phyloP scores from a whole-genome alignment of 441 rosid genomes.

The Brassica hybrid region DNA sequence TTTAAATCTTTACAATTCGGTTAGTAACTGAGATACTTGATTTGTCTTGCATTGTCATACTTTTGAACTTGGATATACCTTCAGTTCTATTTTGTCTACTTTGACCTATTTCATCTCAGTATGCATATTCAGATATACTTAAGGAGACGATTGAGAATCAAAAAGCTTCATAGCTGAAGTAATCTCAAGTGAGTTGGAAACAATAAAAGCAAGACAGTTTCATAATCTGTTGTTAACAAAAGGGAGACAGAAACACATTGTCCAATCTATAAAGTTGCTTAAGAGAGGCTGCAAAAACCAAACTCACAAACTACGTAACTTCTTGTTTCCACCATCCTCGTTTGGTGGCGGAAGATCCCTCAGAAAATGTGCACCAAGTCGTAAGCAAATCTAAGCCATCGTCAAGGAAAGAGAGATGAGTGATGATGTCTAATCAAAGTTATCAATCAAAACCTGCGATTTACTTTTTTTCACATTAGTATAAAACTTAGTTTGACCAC shows the following conservation, averaged over 20 bases:
- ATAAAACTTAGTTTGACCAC: no score
- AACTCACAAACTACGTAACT: not conserved
- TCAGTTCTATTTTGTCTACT: not conserved
- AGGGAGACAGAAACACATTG: conserved; percentile 8
- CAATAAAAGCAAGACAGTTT: conserved; percentile 3
- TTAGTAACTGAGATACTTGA: conserved; percentile 10
- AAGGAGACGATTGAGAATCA: no score
- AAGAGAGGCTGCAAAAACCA: conserved; percentile 22
- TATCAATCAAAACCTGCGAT: no score
- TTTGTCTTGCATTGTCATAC: not conserved
- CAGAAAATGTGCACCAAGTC: conserved; percentile 94
- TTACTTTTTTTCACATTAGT: no score
- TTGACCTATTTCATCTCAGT: not conserved
- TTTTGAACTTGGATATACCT: not conserved
- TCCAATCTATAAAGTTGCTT: conserved; percentile 21
- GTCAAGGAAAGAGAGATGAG: conserved; percentile 58
- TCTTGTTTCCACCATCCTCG: conserved; percentile 26
- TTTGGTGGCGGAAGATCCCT: conserved; percentile 25
- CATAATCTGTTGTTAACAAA: conserved; percentile 15
- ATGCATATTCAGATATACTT: not conserved
- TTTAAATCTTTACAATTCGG: conserved; percentile 3
- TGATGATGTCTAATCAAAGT: no score
- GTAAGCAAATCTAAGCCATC: conserved; percentile 73
- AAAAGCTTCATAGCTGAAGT: no score
- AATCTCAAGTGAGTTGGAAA: not conserved